phyloP scores from a whole-genome alignment of 176 grass and related monocot genomes.

The Aegilops tauschii region DNA sequence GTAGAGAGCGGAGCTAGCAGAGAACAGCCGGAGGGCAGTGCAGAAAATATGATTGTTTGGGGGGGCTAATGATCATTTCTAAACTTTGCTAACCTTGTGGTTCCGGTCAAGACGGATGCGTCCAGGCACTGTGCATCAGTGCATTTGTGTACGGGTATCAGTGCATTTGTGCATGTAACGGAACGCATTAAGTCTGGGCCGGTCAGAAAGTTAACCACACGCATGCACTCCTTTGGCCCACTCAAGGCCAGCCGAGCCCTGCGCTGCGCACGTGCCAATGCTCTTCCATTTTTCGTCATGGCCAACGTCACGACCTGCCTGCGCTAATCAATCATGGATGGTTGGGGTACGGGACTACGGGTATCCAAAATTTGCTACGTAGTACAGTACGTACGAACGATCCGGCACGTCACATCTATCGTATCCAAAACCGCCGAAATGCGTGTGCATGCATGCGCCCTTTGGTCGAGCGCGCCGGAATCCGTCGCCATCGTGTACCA shows the following conservation, averaged over 20 bases:
- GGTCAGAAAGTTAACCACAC: neutral
- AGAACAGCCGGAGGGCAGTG: too few species aligned
- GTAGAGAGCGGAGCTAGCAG: too few species aligned
- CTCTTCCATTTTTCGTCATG: neutral
- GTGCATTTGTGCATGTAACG: neutral
- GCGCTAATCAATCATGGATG: neutral
- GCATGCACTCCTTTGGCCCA: neutral
- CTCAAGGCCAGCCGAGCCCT: neutral
- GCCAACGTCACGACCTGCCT: neutral
- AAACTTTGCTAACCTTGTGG: too few species aligned
- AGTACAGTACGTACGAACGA: neutral
- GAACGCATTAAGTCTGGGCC: neutral
- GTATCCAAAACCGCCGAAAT: neutral
- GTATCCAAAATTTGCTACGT: neutral
- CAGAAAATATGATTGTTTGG: too few species aligned
- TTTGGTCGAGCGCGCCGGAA: neutral
- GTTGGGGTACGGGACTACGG: neutral
- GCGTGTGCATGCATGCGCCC: neutral
- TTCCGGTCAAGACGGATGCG: too few species aligned
- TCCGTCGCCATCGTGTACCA: neutral
- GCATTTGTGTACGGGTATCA: too few species aligned
- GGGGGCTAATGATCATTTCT: too few species aligned
- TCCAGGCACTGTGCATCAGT: too few species aligned
- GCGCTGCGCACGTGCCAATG: neutral
- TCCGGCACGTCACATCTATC: neutral